Evolutionary conservation across 2,329 filamentous ascomycete species (phyloP), one percentile per base, ranked within the genome.

Genomic region (Metarhizium sp.): DNA sequence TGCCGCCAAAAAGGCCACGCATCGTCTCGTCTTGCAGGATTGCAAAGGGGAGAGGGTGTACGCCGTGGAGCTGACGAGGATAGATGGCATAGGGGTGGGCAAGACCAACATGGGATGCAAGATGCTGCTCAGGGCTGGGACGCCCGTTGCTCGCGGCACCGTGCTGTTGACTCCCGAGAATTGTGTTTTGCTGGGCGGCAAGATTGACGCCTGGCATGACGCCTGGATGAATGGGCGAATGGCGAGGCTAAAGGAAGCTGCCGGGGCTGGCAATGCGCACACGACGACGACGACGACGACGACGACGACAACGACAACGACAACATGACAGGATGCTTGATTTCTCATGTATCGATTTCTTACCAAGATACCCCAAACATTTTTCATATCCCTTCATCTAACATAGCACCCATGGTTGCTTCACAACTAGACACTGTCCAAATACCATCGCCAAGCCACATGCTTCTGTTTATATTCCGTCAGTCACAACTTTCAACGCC

Each of bases 1-100:
- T 43, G 59, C 50, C 55, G 54, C n/a, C 16, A 73, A 68, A 58
- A 74, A 73, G 55, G 81, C 87, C 0, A 86, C 90, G 29, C 91
- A 95, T 73, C 87, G 90, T 56, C 71, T 97, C 32, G 77, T 94
- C 0, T 65, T 99, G 55, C 90, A 97, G 68, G 94, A 99, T 72
- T 81, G 81, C 49, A 78, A 73, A 8, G 91, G 90, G 0, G 79
- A 76, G 13, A 85, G 81, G 60, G 75, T 87, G 0, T 89, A 85
- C 63, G 92, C 78, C 0, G 73, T 96, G 51, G 91, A 97, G 71
- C 67, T 95, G 52, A 75, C 73, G 59, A 75, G 78, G 10, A 78
- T 95, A 16, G 77, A 83, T 8, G 83, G 79, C 3, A 71, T 96
- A 7, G 82, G 78, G 0, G 69, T 91, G 6, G 79, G 77, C 5